Evolutionary conservation across 2,329 filamentous ascomycete species (phyloP).

Genomic region (Aspergillus pseudoviridinutans): DNA sequence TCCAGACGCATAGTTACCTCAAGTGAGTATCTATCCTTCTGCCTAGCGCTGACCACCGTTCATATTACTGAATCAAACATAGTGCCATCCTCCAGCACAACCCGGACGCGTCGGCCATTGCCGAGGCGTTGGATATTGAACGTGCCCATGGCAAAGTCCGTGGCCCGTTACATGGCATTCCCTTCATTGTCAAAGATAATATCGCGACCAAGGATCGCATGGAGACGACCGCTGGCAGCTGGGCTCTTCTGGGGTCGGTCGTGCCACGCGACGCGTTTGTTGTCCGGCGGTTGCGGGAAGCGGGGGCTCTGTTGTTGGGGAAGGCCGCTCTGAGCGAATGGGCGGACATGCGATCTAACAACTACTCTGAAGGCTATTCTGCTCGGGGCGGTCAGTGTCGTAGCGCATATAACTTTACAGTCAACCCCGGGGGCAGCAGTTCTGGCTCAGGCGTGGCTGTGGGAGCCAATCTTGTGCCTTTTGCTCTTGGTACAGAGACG

Average conservation of each 20-base stretch:
- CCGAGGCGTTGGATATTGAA: conserved; percentile 58
- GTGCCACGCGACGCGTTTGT: conserved; percentile 67
- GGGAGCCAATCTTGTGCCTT: conserved; percentile 58
- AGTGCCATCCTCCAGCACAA: conserved; percentile 60
- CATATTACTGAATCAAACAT: neutral
- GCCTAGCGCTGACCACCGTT: neutral
- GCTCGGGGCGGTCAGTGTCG: conserved; percentile 61
- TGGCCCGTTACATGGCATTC: conserved; percentile 70
- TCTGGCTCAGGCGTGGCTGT: conserved; percentile 65
- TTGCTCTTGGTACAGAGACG: conserved; percentile 70
- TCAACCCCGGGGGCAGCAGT: conserved; percentile 65
- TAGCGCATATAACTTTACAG: conserved; percentile 64
- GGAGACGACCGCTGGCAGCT: conserved; percentile 70
- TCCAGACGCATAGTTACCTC: conserved; percentile 62
- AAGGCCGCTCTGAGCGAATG: conserved; percentile 70
- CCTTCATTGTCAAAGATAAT: conserved; percentile 68
- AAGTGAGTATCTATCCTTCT: conserved; percentile 42
- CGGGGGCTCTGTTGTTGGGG: conserved; percentile 66
- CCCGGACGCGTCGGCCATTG: conserved; percentile 63
- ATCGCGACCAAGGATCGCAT: conserved; percentile 65
- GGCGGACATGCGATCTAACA: conserved; percentile 66
- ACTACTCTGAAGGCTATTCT: conserved; percentile 66
- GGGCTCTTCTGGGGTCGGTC: conserved; percentile 61
- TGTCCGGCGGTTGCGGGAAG: conserved; percentile 57
- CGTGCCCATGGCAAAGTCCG: conserved; percentile 53